Conservation (phyloP, 1,284 basidiomycete genomes). For the Earliella scabrosa region DNA sequence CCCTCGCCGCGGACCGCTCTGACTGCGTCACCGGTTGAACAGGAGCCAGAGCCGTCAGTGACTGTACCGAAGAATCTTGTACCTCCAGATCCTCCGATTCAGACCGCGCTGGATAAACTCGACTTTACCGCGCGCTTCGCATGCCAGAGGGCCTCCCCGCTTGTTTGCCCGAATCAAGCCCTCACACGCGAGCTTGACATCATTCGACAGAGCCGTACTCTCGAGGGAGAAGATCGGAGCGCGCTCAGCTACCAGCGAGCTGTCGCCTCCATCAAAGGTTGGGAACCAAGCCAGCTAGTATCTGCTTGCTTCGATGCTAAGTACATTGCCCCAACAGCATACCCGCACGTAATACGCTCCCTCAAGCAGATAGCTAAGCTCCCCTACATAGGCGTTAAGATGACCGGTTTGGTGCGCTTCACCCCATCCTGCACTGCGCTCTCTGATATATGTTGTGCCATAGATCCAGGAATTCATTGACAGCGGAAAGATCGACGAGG, state of each 20-base stretch:
- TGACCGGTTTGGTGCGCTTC: slow-evolving; percentile 54
- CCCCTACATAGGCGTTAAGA: slow-evolving; percentile 66
- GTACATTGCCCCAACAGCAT: slow-evolving; percentile 47
- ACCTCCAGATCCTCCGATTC: slow-evolving; percentile 29
- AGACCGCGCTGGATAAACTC: slow-evolving; percentile 32
- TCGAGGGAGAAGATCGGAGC: slow-evolving; percentile 69
- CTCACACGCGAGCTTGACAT: slow-evolving; percentile 60
- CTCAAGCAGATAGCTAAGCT: slow-evolving; percentile 53
- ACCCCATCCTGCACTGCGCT: neutral
- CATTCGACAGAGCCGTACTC: slow-evolving; percentile 56
- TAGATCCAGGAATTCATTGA: slow-evolving; percentile 68
- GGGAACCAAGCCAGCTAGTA: too few species aligned
- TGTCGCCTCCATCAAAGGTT: slow-evolving; percentile 76
- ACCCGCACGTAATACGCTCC: slow-evolving; percentile 56
- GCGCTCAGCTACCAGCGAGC: slow-evolving; percentile 70
- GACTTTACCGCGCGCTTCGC: slow-evolving; percentile 52
- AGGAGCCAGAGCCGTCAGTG: neutral
- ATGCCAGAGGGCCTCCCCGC: slow-evolving; percentile 62
- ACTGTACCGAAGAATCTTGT: slow-evolving; percentile 30
- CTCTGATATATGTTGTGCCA: neutral
- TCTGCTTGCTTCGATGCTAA: neutral
- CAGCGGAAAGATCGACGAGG: slow-evolving; percentile 60
- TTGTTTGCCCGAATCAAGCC: slow-evolving; percentile 67
- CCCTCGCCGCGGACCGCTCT: slow-evolving; percentile 1
- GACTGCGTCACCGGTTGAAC: neutral